phyloP scores from a whole-genome alignment of 1,284 basidiomycete genomes.

The Schizophyllum commune region DNA sequence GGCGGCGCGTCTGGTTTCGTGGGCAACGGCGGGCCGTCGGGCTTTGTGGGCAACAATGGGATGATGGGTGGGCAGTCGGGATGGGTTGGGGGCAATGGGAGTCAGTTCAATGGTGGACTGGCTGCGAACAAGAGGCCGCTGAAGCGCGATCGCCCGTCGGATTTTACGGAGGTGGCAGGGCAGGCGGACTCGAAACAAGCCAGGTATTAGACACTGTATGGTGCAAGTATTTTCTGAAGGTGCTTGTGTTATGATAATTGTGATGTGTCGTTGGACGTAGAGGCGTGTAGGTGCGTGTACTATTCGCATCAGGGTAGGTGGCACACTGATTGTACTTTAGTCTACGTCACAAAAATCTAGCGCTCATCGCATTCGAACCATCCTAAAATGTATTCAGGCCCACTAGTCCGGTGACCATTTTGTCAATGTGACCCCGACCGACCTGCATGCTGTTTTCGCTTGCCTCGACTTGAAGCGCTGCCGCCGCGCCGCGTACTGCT shows the following conservation, averaged over 20 bases:
- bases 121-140: constrained; percentile 68
- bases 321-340: too few species aligned
- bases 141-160: constrained; percentile 74
- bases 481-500: too few species aligned
- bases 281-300: too few species aligned
- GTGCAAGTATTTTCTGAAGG: neutral
- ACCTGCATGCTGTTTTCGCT: too few species aligned
- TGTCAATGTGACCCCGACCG: too few species aligned
- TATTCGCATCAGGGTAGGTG: too few species aligned
- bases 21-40: neutral
- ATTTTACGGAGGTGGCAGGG: constrained; percentile 69
- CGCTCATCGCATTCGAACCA: too few species aligned
- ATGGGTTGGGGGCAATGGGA: neutral
- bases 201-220: constrained; percentile 51
- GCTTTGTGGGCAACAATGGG: neutral
- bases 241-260: neutral
- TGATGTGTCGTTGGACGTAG: neutral
- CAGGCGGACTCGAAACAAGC: constrained; percentile 56
- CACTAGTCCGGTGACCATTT: too few species aligned
- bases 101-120: constrained; percentile 57
- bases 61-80: neutral
- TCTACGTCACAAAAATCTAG: too few species aligned
- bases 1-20: neutral
- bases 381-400: too few species aligned
- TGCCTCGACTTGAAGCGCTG: too few species aligned